phyloP scores from a whole-genome alignment of 1,284 basidiomycete species.

The Phaffia rhodozyma region DNA sequence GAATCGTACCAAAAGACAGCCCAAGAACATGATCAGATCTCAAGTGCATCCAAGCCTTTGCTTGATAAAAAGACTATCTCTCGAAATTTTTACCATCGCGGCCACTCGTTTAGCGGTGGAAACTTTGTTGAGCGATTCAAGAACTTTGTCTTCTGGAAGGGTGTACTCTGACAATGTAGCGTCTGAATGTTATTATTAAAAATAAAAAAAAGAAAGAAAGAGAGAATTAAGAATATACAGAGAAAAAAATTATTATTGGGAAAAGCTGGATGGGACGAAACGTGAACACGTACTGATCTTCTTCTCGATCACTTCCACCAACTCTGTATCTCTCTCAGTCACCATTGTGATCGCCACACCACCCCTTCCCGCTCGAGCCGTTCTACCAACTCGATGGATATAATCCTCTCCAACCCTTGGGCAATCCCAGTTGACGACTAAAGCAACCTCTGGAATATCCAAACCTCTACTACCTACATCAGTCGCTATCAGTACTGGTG shows the following conservation, averaged over 20 bases:
- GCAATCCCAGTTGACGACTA: slow-evolving; percentile 97
- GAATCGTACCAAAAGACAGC: background rate
- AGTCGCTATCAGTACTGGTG: slow-evolving; percentile 85
- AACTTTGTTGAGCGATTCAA: slow-evolving; percentile 77
- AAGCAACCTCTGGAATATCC: slow-evolving; percentile 87
- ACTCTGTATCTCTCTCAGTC: slow-evolving; percentile 81
- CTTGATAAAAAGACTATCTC: background rate
- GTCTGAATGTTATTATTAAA: slow-evolving; percentile 40
- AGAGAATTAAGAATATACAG: background rate
- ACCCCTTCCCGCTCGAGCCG: slow-evolving; percentile 80
- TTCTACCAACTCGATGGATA: slow-evolving; percentile 56
- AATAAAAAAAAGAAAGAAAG: background rate
- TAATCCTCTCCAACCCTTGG: slow-evolving; percentile 47
- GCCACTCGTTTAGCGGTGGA: slow-evolving; percentile 86
- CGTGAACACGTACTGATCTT: slow-evolving; percentile 55
- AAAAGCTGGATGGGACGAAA: background rate
- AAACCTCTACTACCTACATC: slow-evolving; percentile 89
- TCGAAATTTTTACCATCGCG: slow-evolving; percentile 51
- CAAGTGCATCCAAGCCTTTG: background rate
- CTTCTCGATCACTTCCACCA: slow-evolving; percentile 70
- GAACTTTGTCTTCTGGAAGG: slow-evolving; percentile 66
- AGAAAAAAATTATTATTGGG: background rate
- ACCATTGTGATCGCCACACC: slow-evolving; percentile 90
- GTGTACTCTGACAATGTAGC: slow-evolving; percentile 60
- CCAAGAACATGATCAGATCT: background rate